Base-by-base conservation (phyloP, 352 stramenopile species). In the Globisporangium recalcitrans region DNA sequence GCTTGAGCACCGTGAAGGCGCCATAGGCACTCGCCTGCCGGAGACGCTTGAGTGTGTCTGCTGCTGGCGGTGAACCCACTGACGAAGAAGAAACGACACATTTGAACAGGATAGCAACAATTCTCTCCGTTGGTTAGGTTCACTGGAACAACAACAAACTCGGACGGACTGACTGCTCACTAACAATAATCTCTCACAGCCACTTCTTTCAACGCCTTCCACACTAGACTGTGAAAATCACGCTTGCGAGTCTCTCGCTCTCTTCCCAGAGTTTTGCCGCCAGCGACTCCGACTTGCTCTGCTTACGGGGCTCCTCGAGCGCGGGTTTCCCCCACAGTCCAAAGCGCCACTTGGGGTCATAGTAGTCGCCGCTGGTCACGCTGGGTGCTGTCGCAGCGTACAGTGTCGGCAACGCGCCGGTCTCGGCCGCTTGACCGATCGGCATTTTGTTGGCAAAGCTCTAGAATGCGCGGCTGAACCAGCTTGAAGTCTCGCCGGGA, bases 211-310 rank as follows among this genome's bases (percentile, higher is more conserved):
- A 16, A 40, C 10, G 16, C 7, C 10, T 11, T 40, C 6, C 10
- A 40, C 34, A 40, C 16, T 9, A 40, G 1, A 40, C 34, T 14
- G 14, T 40, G 54, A 77, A 80, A 1, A 31, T 62, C 26, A 72
- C 53, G 44, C 68, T 71, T 6, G 69, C 69, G 26, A 85, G 61
- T n/a, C 63, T 51, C 60, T 87, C 75, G 52, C 78, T 87, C 21
- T 72, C 53, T 16, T 70, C 63, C 75, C 75, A 83, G 0, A 85
- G 52, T 27, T 69, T 74, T 4, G 46, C 10, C 31, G 1, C 73
- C 68, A 40, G 64, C 57, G 29, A 69, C 58, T 10, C 69, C 42
- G 9, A 72, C 80, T 40, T 24, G 46, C 46, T 52, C 21, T 52
- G 46, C 21, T 29, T 29, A 8, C n/a, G 19, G 24, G 74, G 67